Evolutionary conservation across 2,329 filamentous ascomycete species (phyloP).

Genomic region (Nemania sp.): DNA sequence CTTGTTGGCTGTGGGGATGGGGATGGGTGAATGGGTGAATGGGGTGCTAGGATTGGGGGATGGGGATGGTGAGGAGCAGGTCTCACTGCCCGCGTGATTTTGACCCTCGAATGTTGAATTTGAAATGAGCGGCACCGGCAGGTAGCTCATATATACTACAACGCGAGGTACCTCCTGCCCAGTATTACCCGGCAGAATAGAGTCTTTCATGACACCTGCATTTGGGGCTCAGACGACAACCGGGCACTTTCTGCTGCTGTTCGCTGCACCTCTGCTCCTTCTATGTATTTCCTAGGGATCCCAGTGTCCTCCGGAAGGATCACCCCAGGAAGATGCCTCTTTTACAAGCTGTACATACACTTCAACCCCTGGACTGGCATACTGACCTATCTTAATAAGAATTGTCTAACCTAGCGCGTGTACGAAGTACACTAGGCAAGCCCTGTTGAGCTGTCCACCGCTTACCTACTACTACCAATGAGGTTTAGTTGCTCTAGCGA

Average conservation of each 20-base stretch:
- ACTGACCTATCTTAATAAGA: too few species aligned
- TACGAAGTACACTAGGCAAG: too few species aligned
- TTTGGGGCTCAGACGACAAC: too few species aligned
- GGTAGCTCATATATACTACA: neutral
- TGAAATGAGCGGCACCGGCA: neutral
- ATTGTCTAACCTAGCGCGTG: too few species aligned
- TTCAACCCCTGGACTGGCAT: too few species aligned
- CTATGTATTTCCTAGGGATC: neutral
- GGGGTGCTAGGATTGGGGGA: too few species aligned
- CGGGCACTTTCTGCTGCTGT: neutral
- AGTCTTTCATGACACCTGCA: neutral
- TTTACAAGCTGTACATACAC: too few species aligned
- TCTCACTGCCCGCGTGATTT: conserved; percentile 2
- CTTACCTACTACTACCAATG: neutral
- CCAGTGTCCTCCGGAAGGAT: neutral
- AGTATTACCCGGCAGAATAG: neutral
- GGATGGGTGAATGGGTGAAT: conserved; percentile 4
- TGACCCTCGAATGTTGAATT: neutral
- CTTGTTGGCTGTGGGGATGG: too few species aligned
- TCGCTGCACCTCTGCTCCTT: neutral
- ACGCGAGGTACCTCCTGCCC: neutral
- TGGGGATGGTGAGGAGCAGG: conserved; percentile 2
- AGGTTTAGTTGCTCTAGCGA: too few species aligned
- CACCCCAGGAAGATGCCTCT: neutral
- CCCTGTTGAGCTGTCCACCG: neutral